A percentile compares a stretch with the other conserved stretches of the same genome.
Conservation (phyloP, 2,329 filamentous ascomycete genomes). For the Fusarium goolgardi region DNA sequence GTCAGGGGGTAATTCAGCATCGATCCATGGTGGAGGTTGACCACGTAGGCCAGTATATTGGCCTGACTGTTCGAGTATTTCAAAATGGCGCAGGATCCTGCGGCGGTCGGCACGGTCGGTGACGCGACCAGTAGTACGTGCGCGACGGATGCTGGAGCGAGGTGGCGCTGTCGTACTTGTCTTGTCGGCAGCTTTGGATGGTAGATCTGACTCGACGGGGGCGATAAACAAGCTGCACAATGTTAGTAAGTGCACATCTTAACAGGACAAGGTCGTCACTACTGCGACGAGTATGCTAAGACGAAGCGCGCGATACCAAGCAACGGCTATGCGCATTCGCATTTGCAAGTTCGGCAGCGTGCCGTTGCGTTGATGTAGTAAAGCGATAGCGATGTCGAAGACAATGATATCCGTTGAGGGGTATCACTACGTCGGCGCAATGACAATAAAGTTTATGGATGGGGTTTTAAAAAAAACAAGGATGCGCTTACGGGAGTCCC, state of each 20-base stretch:
- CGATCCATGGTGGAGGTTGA: slow-evolving; percentile 40
- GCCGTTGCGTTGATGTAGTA: slow-evolving; percentile 32
- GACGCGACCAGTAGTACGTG: slow-evolving; percentile 35
- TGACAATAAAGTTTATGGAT: slow-evolving; percentile 23
- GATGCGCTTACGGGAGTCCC: slow-evolving; percentile 61
- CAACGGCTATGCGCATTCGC: slow-evolving; percentile 31
- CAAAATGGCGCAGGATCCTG: slow-evolving; percentile 45
- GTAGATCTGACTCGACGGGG: slow-evolving; percentile 58
- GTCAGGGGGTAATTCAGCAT: slow-evolving; percentile 33
- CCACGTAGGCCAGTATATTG: slow-evolving; percentile 24
- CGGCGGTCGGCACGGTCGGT: slow-evolving; percentile 46
- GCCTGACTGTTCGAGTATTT: slow-evolving; percentile 13
- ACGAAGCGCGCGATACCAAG: slow-evolving; percentile 22
- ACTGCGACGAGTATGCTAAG: slow-evolving; percentile 26
- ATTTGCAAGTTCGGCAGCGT: slow-evolving; percentile 23
- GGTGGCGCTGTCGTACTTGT: slow-evolving; percentile 46
- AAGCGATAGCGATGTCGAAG: slow-evolving; percentile 31
- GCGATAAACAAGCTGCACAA: slow-evolving; percentile 58
- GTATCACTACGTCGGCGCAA: slow-evolving; percentile 41
- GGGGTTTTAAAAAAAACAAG: slow-evolving; percentile 32
- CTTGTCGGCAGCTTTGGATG: slow-evolving; percentile 52
- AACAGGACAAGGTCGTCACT: slow-evolving; percentile 22
- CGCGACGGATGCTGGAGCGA: slow-evolving; percentile 58
- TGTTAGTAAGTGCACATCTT: slow-evolving; percentile 32
- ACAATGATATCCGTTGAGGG: slow-evolving; percentile 38